Evolutionary conservation across 352 stramenopile species (phyloP).

Genomic region (Phytophthora foliorum): DNA sequence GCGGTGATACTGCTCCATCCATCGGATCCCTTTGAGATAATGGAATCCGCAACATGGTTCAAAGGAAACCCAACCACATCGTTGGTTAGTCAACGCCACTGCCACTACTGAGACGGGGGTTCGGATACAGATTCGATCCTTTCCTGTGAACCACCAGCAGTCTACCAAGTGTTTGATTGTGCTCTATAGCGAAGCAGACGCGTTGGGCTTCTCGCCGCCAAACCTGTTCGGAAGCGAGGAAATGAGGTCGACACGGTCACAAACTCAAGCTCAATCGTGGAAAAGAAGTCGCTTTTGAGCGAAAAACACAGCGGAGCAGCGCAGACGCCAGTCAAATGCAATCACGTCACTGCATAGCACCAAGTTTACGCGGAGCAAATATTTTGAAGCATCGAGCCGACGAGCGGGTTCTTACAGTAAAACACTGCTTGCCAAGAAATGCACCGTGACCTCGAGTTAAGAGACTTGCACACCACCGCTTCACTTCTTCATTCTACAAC

Average conservation of each 20-base stretch:
- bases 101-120: background rate
- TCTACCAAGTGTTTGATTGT: background rate
- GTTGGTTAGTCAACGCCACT: background rate
- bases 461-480: background rate
- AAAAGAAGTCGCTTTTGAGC: background rate
- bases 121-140: background rate
- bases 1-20: background rate
- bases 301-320: background rate
- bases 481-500: too few species aligned
- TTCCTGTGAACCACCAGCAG: background rate
- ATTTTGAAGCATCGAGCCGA: background rate
- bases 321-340: background rate
- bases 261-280: background rate
- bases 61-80: background rate
- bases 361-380: background rate
- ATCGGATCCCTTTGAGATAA: background rate
- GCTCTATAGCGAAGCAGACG: constrained; percentile 2
- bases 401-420: background rate
- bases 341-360: background rate
- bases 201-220: background rate
- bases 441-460: background rate
- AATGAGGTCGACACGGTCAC: background rate
- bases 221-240: constrained; percentile 1
- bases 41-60: too few species aligned
- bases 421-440: background rate